A percentile compares a stretch with the other conserved stretches of the same genome.
These are phyloP conservation scores for Hysterangium stoloniferum DNA, from an alignment of 768 basidiomycete genomes.

Conservation along the genomic window DNA sequence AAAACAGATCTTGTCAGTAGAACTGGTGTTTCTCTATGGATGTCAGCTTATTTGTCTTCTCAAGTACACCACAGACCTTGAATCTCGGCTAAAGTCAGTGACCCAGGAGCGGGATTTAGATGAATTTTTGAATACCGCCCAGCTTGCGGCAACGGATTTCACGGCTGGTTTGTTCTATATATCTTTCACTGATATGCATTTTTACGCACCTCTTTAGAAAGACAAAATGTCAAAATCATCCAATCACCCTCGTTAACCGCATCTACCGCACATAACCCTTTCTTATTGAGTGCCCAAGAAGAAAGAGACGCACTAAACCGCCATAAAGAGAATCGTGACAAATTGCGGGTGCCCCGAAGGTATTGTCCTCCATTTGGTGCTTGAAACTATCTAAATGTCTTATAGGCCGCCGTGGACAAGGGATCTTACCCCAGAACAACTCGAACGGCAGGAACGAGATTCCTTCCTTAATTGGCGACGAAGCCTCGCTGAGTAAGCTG, in stretches of 20 bases:
- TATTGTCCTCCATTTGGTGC: slow-evolving; percentile 2
- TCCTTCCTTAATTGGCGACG: slow-evolving; percentile 92
- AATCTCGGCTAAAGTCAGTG: slow-evolving; percentile 74
- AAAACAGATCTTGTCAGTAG: slow-evolving; percentile 60
- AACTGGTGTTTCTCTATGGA: background rate
- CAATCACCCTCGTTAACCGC: slow-evolving; percentile 35
- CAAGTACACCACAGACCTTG: slow-evolving; percentile 73
- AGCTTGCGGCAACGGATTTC: slow-evolving; percentile 91
- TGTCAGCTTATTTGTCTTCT: slow-evolving; percentile 11
- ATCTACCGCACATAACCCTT: slow-evolving; percentile 62
- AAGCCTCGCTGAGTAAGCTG: slow-evolving; percentile 78
- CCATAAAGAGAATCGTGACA: slow-evolving; percentile 64
- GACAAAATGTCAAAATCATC: slow-evolving; percentile 74
- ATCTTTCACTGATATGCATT: background rate
- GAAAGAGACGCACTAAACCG: slow-evolving; percentile 67
- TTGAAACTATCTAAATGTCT: background rate
- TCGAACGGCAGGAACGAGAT: slow-evolving; percentile 85
- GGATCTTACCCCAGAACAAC: slow-evolving; percentile 61
- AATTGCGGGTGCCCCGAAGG: slow-evolving; percentile 76
- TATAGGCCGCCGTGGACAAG: slow-evolving; percentile 79
- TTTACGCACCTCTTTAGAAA: slow-evolving; percentile 40
- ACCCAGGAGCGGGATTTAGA: slow-evolving; percentile 95
- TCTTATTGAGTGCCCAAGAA: slow-evolving; percentile 75
- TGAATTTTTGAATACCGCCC: slow-evolving; percentile 92
- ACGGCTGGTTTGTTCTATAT: slow-evolving; percentile 64